Evolutionary conservation across 192 early-diverging fungal species (phyloP), one percentile per base, ranked within the genome.

Genomic region (Backusella circina): DNA sequence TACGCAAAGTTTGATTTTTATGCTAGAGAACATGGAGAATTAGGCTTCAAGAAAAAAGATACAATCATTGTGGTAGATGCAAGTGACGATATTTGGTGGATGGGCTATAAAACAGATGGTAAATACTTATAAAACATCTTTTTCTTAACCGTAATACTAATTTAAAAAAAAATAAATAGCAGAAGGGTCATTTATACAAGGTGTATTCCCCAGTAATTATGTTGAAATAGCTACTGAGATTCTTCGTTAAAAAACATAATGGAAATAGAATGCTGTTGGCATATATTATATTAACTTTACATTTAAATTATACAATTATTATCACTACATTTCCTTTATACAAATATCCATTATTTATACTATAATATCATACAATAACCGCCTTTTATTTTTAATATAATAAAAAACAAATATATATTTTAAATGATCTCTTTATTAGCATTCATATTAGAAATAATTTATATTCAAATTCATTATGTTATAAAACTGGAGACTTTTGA

Each of bases 31-130:
- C 88, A 87, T 5, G 92, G 92, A 13, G 93, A 94, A 77, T 84
- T 94, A 26, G 84, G 84, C 9, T 92, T 94, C 80, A 79, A 86
- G 15, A 86, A 88, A 3, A 91, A 90, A 31, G 91, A 92, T 71
- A 84, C 85, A 0, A 90, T 94, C 66, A 85, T 92, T 85, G 93
- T 94, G 7, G 88, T 91, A 18, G 93, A 94, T 76, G 85, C 87
- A 67, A 91, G 87, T 71, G 91, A 94, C 77, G 91, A 91, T 80
- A 88, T 93, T 35, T 94, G 93, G 93, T 94, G 93, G 93, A 88
- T 92, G 86, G 93, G 93, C 15, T 88, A 90, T 23, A 87, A 88
- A 72, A 86, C 89, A n/a, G 74, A 84, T 28, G 86, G 87, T 79
- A 85, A 26, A 21, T 54, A 21, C 7, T 23, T 23, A 54, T 54